Base-by-base conservation (phyloP, 257 asterid genomes). In the Solanum peruvianum region DNA sequence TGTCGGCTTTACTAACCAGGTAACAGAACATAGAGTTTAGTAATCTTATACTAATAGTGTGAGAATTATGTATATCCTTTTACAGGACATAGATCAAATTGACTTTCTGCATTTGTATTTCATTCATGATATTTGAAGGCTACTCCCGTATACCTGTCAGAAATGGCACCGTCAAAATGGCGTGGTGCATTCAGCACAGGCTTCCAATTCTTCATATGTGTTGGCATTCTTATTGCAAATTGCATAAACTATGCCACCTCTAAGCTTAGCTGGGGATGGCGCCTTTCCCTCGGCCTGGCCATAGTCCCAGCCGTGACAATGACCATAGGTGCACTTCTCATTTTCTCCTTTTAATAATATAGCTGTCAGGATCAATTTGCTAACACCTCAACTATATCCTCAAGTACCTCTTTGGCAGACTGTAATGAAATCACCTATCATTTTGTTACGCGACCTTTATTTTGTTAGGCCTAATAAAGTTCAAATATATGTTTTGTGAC, bases 281-380 rank as follows among this genome's bases (percentile, higher is more conserved):
- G 98, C 37, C 27, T 96, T 14, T 96, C 98, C 2, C 67, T 95
- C 33, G 97, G 98, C 39, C 78, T 96, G 83, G 97, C 98, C 10
- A 96, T 97, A 20, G 35, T 93, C 58, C 98, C 98, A 0, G 98
- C 99, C 4, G 83, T 45, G 8, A 95, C 94, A 66, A 89, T 96
- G 44, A 96, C 98, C 0, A 0, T 96, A 2, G 99, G 99, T 4
- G 95, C 98, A 20, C 49, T 95, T 23, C 11, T 93, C 31, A 97
- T 41, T 76, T 42, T 3, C 15, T 76, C 12, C 16, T 5, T 73
- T 21, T 18, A 13, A 39, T 75, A 42, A 42, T 23, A 10, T 13
- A n/a, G 0, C 23, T 44, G 20, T 39, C 56, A 11, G 33, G 35
- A 1, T 12, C 33, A 75, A 11, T 41, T 75, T 23, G 33, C 27